phyloP scores from a whole-genome alignment of 176 grass and related monocot species.

The Panicum miliaceum region DNA sequence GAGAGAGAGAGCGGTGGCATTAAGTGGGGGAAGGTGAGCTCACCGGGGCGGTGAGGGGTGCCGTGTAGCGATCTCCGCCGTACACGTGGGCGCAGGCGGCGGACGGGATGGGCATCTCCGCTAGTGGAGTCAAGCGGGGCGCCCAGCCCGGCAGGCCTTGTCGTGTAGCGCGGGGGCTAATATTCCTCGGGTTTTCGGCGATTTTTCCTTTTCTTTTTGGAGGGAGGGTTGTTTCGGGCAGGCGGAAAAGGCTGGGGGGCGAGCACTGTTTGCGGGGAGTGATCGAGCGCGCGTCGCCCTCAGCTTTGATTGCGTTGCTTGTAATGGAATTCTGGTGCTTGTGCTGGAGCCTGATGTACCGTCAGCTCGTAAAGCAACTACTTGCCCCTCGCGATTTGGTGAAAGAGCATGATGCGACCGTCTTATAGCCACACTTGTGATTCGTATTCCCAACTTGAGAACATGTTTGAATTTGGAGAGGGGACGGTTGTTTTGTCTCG shows the following conservation, averaged over 20 bases:
- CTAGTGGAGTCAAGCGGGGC: constrained; percentile 43
- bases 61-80: constrained; percentile 50
- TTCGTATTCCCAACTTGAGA: not conserved
- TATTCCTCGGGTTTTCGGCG: constrained; percentile 26
- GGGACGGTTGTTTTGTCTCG: not conserved
- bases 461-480: not conserved
- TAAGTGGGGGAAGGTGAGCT: constrained; percentile 39
- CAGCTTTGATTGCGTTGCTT: constrained; percentile 41
- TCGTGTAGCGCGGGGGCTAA: constrained; percentile 51
- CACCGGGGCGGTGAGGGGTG: constrained; percentile 24
- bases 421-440: not conserved
- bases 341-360: not conserved
- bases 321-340: not conserved
- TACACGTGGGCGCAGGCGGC: constrained; percentile 52
- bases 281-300: constrained; percentile 34
- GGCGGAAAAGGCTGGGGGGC: not conserved
- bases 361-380: not conserved
- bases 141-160: constrained; percentile 48
- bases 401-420: not conserved
- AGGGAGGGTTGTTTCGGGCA: not conserved
- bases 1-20: constrained; percentile 29
- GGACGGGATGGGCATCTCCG: constrained; percentile 59
- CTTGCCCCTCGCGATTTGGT: not conserved
- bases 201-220: not conserved
- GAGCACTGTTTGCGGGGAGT: not conserved